Evolutionary conservation across 2,329 filamentous ascomycete genomes (phyloP), one percentile per base, ranked within the genome.

Genomic region (Alternaria ethzedia): DNA sequence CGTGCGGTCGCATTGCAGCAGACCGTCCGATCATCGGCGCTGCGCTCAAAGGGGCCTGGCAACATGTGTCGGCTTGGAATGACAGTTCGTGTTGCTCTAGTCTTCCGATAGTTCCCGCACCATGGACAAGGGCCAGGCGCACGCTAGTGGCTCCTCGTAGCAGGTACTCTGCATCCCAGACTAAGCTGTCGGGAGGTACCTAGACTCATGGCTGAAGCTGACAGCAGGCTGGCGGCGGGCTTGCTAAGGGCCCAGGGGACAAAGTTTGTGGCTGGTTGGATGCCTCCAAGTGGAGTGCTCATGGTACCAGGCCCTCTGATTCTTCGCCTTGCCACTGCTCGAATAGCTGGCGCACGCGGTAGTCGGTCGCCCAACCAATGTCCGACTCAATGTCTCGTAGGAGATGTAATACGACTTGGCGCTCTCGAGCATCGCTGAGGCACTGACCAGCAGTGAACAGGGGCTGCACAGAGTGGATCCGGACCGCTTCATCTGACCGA

Each of bases 361-460:
- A 89, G 69, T 88, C 83, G 51, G 88, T 90, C 3, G 87, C 86
- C 84, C 87, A 90, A 3, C 88, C 88, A 44, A 88, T 83, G 69
- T 91, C 89, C n/a, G 77, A 79, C 75, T 91, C 88, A 26, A 91
- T 85, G 11, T 84, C 86, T 25, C 83, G 80, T 20, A 91, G 77
- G 41, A 90, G 73, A 12, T 83, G 81, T 41, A 90, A 69, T 10
- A 90, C 83, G 2, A 86, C 81, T 36, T 83, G 78, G 15, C 87
- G 85, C 75, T 89, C 88, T 11, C 79, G 79, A 26, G 80, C 76
- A 57, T 87, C 83, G 9, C 83, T 85, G 30, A 90, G 79, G 71
- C 87, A 89, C 71, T 89, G 86, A 0, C 88, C 88, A 23, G 87
- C 87, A 17, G 89, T 86, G 75, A 88, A 90, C 10, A 90, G 78